phyloP scores from a whole-genome alignment of 2,329 filamentous ascomycete genomes.

The Stemphylium lycopersici region DNA sequence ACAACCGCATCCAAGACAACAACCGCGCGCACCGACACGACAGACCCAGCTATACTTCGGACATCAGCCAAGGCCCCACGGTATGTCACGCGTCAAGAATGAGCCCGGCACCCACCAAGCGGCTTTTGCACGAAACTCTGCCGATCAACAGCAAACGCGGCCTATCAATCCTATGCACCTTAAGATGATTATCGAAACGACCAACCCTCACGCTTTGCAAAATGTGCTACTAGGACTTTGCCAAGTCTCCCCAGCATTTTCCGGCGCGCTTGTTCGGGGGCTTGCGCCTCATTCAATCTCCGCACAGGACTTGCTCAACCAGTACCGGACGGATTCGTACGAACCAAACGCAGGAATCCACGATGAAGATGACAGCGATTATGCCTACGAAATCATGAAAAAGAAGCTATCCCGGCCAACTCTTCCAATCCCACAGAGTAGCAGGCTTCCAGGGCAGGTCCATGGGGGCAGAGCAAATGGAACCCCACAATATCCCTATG shows the following conservation, averaged over 20 bases:
- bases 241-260: conserved; percentile 39
- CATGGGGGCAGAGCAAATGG: neutral
- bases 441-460: neutral
- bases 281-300: conserved; percentile 38
- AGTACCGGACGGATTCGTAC: conserved; percentile 9
- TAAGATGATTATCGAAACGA: conserved; percentile 35
- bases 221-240: conserved; percentile 38
- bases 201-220: conserved; percentile 22
- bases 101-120: neutral
- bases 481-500: neutral
- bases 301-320: conserved; percentile 28
- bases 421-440: neutral
- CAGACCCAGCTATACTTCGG: conserved; percentile 21
- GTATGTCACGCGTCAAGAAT: conserved; percentile 1
- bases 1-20: conserved; percentile 8
- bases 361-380: conserved; percentile 13
- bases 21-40: conserved; percentile 7
- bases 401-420: neutral
- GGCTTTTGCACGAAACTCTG: neutral
- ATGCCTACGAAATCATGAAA: conserved; percentile 15
- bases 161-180: conserved; percentile 35
- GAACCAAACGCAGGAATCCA: neutral
- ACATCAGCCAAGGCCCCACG: conserved; percentile 8
- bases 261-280: conserved; percentile 41
- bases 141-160: conserved; percentile 13